Evolutionary conservation across 129 eudicot genomes (phyloP), one percentile per base, ranked within the genome.

Genomic region (Helichrysum umbraculigerum): DNA sequence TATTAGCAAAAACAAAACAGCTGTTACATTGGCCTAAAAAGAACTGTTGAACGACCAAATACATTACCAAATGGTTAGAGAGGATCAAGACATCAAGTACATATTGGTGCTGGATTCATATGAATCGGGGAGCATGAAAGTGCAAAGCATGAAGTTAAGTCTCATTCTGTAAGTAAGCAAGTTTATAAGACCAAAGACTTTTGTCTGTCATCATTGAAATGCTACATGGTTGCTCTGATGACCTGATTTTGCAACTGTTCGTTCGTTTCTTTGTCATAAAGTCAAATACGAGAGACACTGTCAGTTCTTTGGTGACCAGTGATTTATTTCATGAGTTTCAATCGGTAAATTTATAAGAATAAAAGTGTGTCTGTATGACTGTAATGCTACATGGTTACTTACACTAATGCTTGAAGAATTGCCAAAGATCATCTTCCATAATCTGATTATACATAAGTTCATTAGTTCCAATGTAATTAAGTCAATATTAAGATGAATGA

Each of bases 171-270:
- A 11, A 44, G 17, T 12, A 44, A 44, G 17, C 52, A 12, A 11
- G 52, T 20, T 19, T 20, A 2, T 7, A 4, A 56, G 61, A 56
- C 28, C 22, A 19, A 56, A 3, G 2, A 19, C 29, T 74, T 15
- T 74, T 35, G 20, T 74, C 17, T 62, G 47, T 42, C 30, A 39
- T 74, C 39, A 59, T 37, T 42, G 19, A 60, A 60, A 59, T 57
- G 35, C 57, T 73, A 20, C 39, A 39, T 60, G 50, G 30, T 28
- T 74, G 57, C 35, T 60, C 1, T 25, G 28, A 37, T n/a, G 21
- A 17, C 41, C 57, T 59, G 52, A 54, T 72, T 54, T n/a, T 71
- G 15, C 9, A 72, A 6, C 37, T 1, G 54, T 37, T 62, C n/a
- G 21, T 20, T 34, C 21, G 68, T 73, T 72, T 21, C 66, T 57